Evolutionary conservation across 2,329 filamentous ascomycete genomes (phyloP), one percentile per base, ranked within the genome.

Genomic region (Myriosclerotinia duriaeana): DNA sequence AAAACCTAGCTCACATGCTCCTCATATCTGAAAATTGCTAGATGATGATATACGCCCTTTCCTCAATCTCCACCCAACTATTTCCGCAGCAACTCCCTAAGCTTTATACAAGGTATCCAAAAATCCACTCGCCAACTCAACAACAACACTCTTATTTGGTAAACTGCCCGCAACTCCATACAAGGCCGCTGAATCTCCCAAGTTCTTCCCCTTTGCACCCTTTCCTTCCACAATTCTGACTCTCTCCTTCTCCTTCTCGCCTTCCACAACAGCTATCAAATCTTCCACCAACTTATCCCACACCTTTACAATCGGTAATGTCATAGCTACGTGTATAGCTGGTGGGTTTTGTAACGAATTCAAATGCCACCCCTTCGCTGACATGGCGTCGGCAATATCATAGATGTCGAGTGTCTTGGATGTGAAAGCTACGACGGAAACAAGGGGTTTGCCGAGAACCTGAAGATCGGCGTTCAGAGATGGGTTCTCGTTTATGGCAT

Each of bases 101-200:
- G 89, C 89, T 82, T 96, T 96, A 79, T 97, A 97, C 78, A 97
- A 77, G 63, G 95, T 89, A 80, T 98, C 93, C 76, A 98, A 82
- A 79, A 98, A 99, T 0, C 93, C 94, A 72, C 85, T 91, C 1
- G 93, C 94, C 76, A 99, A 80, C 74, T 96, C 92, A 71, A 92
- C 91, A 42, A 99, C 93, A 44, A 99, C 89, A 72, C 90, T 92
- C 85, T 98, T 98, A 77, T 99, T 96, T 1, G 95, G 95, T 78
- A 99, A 79, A 75, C 91, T 96, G 7, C 95, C 95, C 0, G 95
- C 95, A 66, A 99, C 93, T 65, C 95, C 95, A 78, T 99, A 99
- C 69, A 99, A 80, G 5, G 93, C 93, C 1, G 92, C 91, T 17
- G 92, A 88, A 77, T 97, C 91, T 1, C 92, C 92, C 72, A 87